Evolutionary conservation across 805 yeast genomes (phyloP), one percentile per base, ranked within the genome.

Genomic region (Starmerella sirachaensis): DNA sequence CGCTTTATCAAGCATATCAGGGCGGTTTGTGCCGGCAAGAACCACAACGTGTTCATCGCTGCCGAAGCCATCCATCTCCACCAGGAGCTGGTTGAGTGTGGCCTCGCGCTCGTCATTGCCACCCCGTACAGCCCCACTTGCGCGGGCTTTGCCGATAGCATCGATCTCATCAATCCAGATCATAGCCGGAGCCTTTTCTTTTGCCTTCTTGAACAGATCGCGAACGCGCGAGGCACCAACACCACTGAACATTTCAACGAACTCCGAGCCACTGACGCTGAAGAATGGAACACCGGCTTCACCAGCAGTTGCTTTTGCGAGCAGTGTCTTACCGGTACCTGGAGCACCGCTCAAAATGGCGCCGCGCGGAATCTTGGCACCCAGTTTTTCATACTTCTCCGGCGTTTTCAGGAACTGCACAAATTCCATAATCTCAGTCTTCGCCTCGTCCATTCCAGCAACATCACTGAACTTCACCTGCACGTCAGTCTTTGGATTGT

Each of bases 231-330:
- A 77, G 4, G 95, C 94, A 63, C 95, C 95, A 18, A 85, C 94
- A 62, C 95, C 95, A 16, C 82, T 93, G 65, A 82, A 85, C 94
- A 85, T 85, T 59, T 85, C 94, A n/a, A 84, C 93, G 50, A 85
- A 85, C 57, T 85, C 95, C 11, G 94, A 83, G 51, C 94, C 95
- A 1, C 93, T 79, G 6, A 85, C 94, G 17, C 91, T 77, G 47
- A 75, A 75, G 58, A 85, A 85, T 18, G 96, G 94, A 35, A 85
- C 96, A 35, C 83, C 91, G 2, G 95, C 94, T 58, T 85, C 95
- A 50, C 96, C 95, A 2, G 95, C 96, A 18, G 95, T 85, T 10
- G 95, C 95, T 58, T 81, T 84, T 18, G 95, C 95, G 40, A 85
- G 63, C 46, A 85, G 62, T 0, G 96, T 85, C 60, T 85, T 85